These are phyloP conservation scores for Nicotiana knightiana DNA, from an alignment of 257 asterid species.

Conservation along the genomic window DNA sequence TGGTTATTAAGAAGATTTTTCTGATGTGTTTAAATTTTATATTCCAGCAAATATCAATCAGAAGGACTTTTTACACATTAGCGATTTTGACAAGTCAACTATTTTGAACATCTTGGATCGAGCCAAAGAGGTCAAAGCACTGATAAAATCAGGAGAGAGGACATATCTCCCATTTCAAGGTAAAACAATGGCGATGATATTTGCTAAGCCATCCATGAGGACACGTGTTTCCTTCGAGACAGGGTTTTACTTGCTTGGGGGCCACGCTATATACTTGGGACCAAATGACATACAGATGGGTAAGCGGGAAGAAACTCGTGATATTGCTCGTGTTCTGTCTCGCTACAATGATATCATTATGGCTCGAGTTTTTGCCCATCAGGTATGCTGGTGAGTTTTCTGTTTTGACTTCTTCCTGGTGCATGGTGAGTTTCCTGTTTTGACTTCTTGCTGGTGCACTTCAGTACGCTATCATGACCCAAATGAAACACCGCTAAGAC, in stretches of 20 bases:
- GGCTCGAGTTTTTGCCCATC: conserved; percentile 98
- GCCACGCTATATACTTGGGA: conserved; percentile 91
- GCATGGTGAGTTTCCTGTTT: conserved; percentile 33
- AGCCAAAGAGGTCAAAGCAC: conserved; percentile 83
- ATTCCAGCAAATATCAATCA: conserved; percentile 61
- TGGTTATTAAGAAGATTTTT: neutral
- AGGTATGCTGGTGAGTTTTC: conserved; percentile 74
- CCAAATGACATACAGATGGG: conserved; percentile 99
- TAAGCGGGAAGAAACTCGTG: conserved; percentile 97
- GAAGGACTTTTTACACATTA: conserved; percentile 78
- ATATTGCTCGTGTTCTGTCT: conserved; percentile 92
- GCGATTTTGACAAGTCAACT: conserved; percentile 75
- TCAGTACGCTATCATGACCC: neutral
- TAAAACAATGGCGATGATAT: conserved; percentile 96
- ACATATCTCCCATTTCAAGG: conserved; percentile 90
- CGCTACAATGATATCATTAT: conserved; percentile 93
- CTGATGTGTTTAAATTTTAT: neutral
- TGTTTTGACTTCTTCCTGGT: neutral
- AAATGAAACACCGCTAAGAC: neutral
- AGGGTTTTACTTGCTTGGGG: conserved; percentile 89
- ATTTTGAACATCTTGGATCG: conserved; percentile 66
- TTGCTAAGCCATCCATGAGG: conserved; percentile 98
- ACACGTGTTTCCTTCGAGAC: conserved; percentile 98
- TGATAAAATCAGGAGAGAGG: conserved; percentile 79
- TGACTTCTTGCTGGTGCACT: neutral